phyloP scores from a whole-genome alignment of 2,329 filamentous ascomycete species.

The Geoglossum cookeanum region DNA sequence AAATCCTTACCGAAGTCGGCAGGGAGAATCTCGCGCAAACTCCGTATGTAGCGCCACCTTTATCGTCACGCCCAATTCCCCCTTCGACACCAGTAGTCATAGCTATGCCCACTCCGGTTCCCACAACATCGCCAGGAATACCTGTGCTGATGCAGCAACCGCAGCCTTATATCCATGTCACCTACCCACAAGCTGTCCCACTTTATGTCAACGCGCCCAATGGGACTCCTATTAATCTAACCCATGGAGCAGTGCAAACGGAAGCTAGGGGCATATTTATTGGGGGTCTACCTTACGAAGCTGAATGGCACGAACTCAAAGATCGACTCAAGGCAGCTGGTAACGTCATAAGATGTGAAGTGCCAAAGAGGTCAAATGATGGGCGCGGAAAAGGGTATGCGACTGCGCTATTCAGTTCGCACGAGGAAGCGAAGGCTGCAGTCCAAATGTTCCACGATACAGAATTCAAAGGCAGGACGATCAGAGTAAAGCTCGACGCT shows the following conservation, averaged over 20 bases:
- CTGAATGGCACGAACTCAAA: conserved; percentile 11
- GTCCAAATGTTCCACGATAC: conserved; percentile 11
- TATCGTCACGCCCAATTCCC: neutral
- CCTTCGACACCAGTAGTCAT: neutral
- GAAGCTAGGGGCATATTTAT: conserved; percentile 12
- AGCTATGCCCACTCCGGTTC: neutral
- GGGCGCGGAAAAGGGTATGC: conserved; percentile 12
- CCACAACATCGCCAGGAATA: neutral
- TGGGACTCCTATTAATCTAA: conserved; percentile 12
- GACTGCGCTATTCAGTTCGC: conserved; percentile 11
- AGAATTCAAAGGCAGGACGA: conserved; percentile 10
- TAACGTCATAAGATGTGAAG: conserved; percentile 11
- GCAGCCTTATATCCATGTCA: neutral
- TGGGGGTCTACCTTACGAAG: conserved; percentile 11
- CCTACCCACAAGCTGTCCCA: neutral
- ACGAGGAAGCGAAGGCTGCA: conserved; percentile 10
- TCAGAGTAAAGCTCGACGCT: conserved; percentile 10
- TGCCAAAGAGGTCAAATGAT: conserved; percentile 10
- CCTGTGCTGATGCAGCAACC: neutral
- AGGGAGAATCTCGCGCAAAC: neutral
- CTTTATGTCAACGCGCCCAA: conserved; percentile 9
- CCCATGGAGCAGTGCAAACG: conserved; percentile 11
- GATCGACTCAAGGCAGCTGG: conserved; percentile 9
- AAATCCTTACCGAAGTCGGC: neutral
- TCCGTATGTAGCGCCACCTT: neutral